Conservation (phyloP, 1,139 yeast genomes). For the Protomyces inouyei region DNA sequence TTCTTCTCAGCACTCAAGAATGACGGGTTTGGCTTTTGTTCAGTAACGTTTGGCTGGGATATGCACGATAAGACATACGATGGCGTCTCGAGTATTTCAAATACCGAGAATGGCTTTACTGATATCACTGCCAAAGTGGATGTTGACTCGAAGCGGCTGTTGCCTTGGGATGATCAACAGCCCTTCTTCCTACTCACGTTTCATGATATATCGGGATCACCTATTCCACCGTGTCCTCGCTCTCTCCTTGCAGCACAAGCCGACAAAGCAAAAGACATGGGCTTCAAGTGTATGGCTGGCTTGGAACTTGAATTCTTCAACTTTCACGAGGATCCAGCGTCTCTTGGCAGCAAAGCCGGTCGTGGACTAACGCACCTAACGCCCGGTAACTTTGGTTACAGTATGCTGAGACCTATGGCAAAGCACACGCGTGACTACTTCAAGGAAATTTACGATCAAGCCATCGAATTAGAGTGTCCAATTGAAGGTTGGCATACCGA, state of each 20-base stretch:
- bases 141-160: conserved; percentile 34
- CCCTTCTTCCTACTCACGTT: conserved; percentile 39
- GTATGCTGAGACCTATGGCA: conserved; percentile 37
- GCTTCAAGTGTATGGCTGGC: conserved; percentile 38
- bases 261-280: conserved; percentile 27
- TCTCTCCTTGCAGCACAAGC: conserved; percentile 35
- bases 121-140: conserved; percentile 40
- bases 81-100: conserved; percentile 37
- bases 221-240: conserved; percentile 41
- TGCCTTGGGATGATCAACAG: conserved; percentile 40
- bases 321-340: conserved; percentile 38
- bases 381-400: conserved; percentile 39
- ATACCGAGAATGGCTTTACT: conserved; percentile 39
- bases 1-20: conserved; percentile 36
- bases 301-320: conserved; percentile 42
- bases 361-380: conserved; percentile 37
- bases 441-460: conserved; percentile 36
- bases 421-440: conserved; percentile 38
- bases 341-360: conserved; percentile 37
- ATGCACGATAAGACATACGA: conserved; percentile 40
- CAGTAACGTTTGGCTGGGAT: conserved; percentile 43
- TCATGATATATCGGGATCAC: conserved; percentile 35
- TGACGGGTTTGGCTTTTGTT: conserved; percentile 38
- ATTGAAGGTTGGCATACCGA: conserved; percentile 43
- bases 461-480: conserved; percentile 36